A percentile compares a stretch with the other conserved stretches of the same genome.
Evolutionary conservation across 2,329 filamentous ascomycete species (phyloP).

Genomic region (Taxawa tesnikishii): DNA sequence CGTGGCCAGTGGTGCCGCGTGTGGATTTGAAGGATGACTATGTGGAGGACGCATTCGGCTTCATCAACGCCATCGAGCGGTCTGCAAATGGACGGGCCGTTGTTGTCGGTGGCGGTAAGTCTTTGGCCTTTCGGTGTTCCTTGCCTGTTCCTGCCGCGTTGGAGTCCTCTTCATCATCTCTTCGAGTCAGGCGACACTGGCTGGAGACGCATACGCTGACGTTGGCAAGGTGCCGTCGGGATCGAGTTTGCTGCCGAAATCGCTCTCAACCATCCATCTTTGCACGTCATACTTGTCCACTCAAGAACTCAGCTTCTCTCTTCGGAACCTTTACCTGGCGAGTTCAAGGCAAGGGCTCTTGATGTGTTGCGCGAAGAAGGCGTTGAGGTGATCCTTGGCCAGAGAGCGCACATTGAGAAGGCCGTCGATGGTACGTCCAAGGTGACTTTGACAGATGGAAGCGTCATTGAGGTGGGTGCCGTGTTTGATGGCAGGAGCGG

Average conservation of each 20-base stretch:
- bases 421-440: conserved; percentile 26
- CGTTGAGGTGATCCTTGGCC: conserved; percentile 52
- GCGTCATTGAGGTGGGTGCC: conserved; percentile 47
- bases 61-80: conserved; percentile 44
- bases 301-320: conserved; percentile 59
- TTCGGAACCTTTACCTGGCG: conserved; percentile 57
- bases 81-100: conserved; percentile 50
- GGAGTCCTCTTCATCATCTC: too few relatives aligned
- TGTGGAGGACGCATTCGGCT: conserved; percentile 46
- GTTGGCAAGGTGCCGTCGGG: conserved; percentile 56
- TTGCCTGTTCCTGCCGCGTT: too few relatives aligned
- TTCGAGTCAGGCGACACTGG: not conserved
- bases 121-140: too few relatives aligned
- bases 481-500: conserved; percentile 60
- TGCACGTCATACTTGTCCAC: conserved; percentile 62
- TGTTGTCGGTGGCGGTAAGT: conserved; percentile 64
- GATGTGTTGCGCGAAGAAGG: conserved; percentile 48
- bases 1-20: conserved; percentile 62
- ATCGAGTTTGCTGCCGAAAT: conserved; percentile 74
- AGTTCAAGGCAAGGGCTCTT: conserved; percentile 52
- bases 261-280: conserved; percentile 51
- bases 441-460: conserved; percentile 49
- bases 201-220: not conserved
- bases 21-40: conserved; percentile 50
- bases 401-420: conserved; percentile 39